Conservation (phyloP, 176 grass and related monocot species). For the Paspalum notatum region DNA sequence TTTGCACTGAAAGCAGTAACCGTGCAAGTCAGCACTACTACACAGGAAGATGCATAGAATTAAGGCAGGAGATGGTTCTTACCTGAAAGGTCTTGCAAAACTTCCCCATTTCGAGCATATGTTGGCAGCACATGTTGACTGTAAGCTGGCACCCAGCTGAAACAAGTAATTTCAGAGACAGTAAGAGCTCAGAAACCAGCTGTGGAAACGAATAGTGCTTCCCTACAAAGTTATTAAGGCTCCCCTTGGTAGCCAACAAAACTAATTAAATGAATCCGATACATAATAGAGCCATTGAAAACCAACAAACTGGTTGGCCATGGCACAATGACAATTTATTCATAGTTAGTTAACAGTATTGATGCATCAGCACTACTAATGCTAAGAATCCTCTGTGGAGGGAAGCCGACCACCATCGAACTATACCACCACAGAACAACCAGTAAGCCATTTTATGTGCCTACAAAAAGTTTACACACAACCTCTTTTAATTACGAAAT, state of each 20-base stretch:
- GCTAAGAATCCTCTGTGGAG: neutral
- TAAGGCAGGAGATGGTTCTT: neutral
- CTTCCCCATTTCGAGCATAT: constrained; percentile 32
- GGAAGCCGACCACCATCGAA: neutral
- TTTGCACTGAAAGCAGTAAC: constrained; percentile 26
- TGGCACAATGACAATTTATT: neutral
- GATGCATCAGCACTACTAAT: neutral
- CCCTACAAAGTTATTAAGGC: neutral
- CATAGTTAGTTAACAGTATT: neutral
- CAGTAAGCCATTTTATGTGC: neutral
- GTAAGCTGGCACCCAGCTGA: constrained; percentile 22
- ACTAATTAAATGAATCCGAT: neutral
- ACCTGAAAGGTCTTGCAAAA: constrained; percentile 37
- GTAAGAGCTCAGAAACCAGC: neutral
- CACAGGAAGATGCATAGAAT: neutral
- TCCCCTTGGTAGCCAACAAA: no score
- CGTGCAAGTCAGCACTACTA: neutral
- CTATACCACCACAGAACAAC: neutral
- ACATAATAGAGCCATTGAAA: neutral
- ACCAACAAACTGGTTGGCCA: neutral
- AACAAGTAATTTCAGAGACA: neutral
- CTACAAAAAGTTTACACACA: neutral
- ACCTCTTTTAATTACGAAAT: neutral
- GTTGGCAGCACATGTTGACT: constrained; percentile 23
- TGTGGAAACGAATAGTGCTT: neutral